Base-by-base conservation (phyloP, 768 basidiomycete species). In the Hortiboletus campestris region DNA sequence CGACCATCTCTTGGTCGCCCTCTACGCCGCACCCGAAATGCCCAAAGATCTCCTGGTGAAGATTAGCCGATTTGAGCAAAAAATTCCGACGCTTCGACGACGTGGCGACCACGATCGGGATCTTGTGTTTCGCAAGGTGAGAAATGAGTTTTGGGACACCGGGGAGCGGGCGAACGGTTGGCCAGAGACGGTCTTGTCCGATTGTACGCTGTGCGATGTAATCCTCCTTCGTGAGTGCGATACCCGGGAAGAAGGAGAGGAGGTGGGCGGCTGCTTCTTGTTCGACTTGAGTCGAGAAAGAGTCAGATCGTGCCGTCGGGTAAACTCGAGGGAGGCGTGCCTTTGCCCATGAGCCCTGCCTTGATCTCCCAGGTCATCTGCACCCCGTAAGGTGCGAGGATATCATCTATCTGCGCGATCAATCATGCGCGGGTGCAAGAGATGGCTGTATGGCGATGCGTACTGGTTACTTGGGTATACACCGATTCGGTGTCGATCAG, bases 301-400 rank as follows among this genome's bases (percentile, higher is more conserved):
- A 2, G n/a, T 44, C 22, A 36, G 28, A 40, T 38, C 22, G 32
- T 12, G 17, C 10, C 6, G 20, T 9, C 14, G n/a, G 13, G 44
- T 28, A 35, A 12, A 39, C 32, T n/a, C 17, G 25, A 29, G 41
- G 28, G 43, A 22, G 46, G 20, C 77, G 51, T 46, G 90, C 91
- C 82, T 76, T 88, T 89, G 51, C 91, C 91, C 91, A 93, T 94
- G 54, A 88, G 81, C 0, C 86, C 88, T n/a, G 88, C 85, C 66
- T 93, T 92, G 54, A 93, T 90, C 53, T 89, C 86, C 90, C 90
- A 92, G 4, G 88, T 89, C 86, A 94, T 89, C 58, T 81, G 73
- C 57, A 84, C 85, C 28, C 89, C 90, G 63, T 87, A 85, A 12
- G 76, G 78, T 17, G 77, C 82, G 19, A 95, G 81, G 48, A 92